Percentiles rank a stretch among this genome's conserved stretches.
Evolutionary conservation across 768 basidiomycete genomes (phyloP).

Genomic region (Pisolithus tinctorius): DNA sequence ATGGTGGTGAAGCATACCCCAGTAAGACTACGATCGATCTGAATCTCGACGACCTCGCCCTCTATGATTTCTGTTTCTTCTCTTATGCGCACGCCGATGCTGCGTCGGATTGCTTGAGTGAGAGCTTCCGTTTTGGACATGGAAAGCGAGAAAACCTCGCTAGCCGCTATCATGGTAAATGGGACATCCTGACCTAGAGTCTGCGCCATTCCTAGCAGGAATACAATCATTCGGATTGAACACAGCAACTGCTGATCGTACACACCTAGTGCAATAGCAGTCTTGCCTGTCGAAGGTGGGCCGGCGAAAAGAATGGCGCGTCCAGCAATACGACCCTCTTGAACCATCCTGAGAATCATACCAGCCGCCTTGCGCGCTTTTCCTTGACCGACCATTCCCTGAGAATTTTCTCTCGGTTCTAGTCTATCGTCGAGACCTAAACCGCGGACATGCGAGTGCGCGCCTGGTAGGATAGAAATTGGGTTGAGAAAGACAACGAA

Average conservation of each 20-base stretch:
- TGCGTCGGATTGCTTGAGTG: conserved; percentile 91
- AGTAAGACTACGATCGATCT: conserved; percentile 94
- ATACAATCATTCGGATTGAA: background rate
- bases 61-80: conserved; percentile 97
- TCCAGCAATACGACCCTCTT: conserved; percentile 92
- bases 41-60: conserved; percentile 97
- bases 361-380: conserved; percentile 97
- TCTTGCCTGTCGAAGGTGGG: conserved; percentile 95
- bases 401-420: conserved; percentile 81
- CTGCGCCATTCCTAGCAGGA: conserved; percentile 81
- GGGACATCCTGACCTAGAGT: conserved; percentile 91
- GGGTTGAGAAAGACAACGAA: background rate
- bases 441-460: conserved; percentile 93
- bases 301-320: conserved; percentile 96
- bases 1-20: conserved; percentile 50
- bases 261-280: conserved; percentile 93
- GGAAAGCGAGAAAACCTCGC: conserved; percentile 96
- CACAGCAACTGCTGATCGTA: background rate
- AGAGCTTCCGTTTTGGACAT: conserved; percentile 99
- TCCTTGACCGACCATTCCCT: conserved; percentile 96
- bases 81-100: conserved; percentile 95
- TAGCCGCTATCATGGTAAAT: conserved; percentile 95
- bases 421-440: conserved; percentile 88
- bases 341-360: conserved; percentile 96
- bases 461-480: conserved; percentile 41